Evolutionary conservation across 2,329 filamentous ascomycete genomes (phyloP), one percentile per base, ranked within the genome.

Genomic region (Talaromyces sp.): DNA sequence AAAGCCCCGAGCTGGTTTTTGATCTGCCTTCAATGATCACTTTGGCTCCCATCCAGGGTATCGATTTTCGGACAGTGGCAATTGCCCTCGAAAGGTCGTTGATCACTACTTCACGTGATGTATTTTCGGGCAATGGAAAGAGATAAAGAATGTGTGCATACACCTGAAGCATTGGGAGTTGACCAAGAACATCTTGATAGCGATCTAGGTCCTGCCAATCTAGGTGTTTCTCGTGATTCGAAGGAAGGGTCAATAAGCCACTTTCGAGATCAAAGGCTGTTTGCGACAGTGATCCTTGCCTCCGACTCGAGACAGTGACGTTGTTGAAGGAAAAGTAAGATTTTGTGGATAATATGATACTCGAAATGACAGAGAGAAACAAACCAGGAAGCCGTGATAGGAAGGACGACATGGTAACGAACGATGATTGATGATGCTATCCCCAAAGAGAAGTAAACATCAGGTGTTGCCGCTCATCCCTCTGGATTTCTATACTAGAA

Each of bases 21-120:
- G 39, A 55, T 16, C 37, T n/a, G 60, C 67, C 50, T 63, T 65
- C 23, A 57, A 64, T 64, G 18, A 69, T 21, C 1, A 71, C 67
- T 57, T 66, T 59, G 1, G 66, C 66, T 2, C 63, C 67, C 25
- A 72, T 56, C 69, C 69, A 72, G 23, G 70, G 70, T 8, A 67
- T 33, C 63, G 56, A 57, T 2, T 55, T 18, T 25, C 48, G 63
- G 37, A 69, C 54, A 18, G 61, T 63, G 11, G 12, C 48, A 39
- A 64, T 61, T 25, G 66, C 67, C 21, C 14, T 16, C 55, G 64
- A 42, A 5, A 69, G 60, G 18, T 61, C 48, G 33, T 31, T 14
- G 2, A 64, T 18, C 37, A 63, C 61, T 14, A 25, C 44, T n/a
- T 62, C 52, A 14, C 23, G 39, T 0, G 21, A 37, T 31, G 58